These are phyloP conservation scores for Vicia faba DNA, from an alignment of 306 rosid species.

Conservation along the genomic window DNA sequence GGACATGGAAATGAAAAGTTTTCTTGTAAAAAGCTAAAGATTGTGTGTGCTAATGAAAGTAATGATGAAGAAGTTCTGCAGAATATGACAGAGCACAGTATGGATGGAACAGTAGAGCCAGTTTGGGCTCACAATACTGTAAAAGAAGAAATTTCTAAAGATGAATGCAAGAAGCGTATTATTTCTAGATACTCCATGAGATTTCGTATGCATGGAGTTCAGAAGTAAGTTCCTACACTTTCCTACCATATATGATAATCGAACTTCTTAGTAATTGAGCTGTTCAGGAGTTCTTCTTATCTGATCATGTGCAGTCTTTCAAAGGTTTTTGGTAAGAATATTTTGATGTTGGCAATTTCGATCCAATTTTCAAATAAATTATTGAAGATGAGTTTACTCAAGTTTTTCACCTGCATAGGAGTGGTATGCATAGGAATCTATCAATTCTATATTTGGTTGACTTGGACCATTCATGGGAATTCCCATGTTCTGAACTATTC, in stretches of 20 bases:
- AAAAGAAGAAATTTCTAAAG: conserved; percentile 40
- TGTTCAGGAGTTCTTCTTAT: conserved; percentile 24
- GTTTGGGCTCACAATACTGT: conserved; percentile 38
- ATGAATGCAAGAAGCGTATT: conserved; percentile 31
- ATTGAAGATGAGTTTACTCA: not conserved
- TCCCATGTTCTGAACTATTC: not conserved
- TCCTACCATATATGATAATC: not conserved
- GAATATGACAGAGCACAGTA: conserved; percentile 33
- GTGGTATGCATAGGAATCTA: conserved; percentile 17
- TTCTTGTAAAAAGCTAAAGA: conserved; percentile 27
- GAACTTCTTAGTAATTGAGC: conserved; percentile 20
- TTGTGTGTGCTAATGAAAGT: conserved; percentile 36
- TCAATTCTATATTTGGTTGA: not conserved
- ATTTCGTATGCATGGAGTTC: conserved; percentile 23
- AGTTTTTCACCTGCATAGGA: not conserved
- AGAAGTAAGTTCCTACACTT: conserved; percentile 47
- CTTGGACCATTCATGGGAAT: conserved; percentile 14
- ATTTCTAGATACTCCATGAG: conserved; percentile 42
- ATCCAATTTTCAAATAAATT: not conserved
- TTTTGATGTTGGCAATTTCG: conserved; percentile 3
- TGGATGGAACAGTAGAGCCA: conserved; percentile 30
- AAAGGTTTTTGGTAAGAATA: conserved; percentile 10
- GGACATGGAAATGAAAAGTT: conserved; percentile 29
- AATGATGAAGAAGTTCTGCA: conserved; percentile 29
- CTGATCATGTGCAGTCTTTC: conserved; percentile 24